Percentiles rank a stretch among this genome's conserved stretches.
Conservation (phyloP, 2,329 filamentous ascomycete species). For the Hypomyces perniciosus region DNA sequence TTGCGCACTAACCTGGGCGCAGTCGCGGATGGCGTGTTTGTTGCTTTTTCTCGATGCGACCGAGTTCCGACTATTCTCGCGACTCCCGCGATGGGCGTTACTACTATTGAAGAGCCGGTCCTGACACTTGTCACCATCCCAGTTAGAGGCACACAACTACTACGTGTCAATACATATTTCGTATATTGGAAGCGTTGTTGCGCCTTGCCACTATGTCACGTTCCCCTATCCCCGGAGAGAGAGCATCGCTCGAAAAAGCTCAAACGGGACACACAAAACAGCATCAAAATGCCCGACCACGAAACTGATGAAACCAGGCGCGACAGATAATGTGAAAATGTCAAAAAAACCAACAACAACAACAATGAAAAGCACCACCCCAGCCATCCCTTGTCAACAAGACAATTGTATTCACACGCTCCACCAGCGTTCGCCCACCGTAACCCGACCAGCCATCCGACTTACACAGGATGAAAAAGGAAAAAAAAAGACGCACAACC, state of each 20-base stretch:
- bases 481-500: constrained; percentile 5
- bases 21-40: not conserved
- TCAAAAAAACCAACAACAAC: not conserved
- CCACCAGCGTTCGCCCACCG: constrained; percentile 8
- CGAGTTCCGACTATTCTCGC: not conserved
- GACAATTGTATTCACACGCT: constrained; percentile 12
- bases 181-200: not conserved
- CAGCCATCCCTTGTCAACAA: constrained; percentile 8
- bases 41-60: not conserved
- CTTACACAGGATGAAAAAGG: constrained; percentile 13
- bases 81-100: not conserved
- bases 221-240: not conserved
- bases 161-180: not conserved
- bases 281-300: constrained; percentile 10
- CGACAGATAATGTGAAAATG: not conserved
- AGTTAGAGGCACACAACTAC: no score
- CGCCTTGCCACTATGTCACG: not conserved
- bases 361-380: constrained; percentile 4
- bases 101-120: no score
- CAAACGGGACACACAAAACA: not conserved
- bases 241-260: constrained; percentile 1
- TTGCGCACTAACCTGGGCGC: not conserved
- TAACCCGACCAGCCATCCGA: constrained; percentile 9
- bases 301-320: constrained; percentile 12
- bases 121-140: no score